Evolutionary conservation across 495 filamentous ascomycete species (phyloP).

Genomic region (Cenococcum geophilum): DNA sequence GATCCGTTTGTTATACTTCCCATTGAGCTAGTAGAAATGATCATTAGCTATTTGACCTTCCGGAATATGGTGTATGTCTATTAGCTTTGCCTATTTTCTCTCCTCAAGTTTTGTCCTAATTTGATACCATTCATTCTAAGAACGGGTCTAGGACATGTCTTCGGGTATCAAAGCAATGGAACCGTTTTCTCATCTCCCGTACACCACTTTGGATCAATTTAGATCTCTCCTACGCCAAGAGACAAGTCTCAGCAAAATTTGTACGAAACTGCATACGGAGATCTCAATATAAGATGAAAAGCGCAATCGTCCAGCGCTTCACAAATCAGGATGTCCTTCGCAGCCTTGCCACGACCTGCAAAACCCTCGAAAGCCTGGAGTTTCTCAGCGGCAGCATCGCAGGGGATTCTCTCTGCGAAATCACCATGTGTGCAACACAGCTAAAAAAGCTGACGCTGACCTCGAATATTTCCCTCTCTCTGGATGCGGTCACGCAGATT

Average conservation of each 20-base stretch:
- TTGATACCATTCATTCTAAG: background rate
- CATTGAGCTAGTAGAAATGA: constrained; percentile 33
- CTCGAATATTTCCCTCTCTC: constrained; percentile 34
- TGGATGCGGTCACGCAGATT: constrained; percentile 39
- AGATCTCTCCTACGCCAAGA: constrained; percentile 45
- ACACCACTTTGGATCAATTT: constrained; percentile 48
- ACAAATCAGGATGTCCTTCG: constrained; percentile 34
- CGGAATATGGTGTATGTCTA: constrained; percentile 20
- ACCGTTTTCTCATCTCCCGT: constrained; percentile 41
- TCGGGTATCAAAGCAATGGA: constrained; percentile 52
- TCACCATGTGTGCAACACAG: constrained; percentile 26
- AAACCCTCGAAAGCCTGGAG: constrained; percentile 21
- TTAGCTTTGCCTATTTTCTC: background rate
- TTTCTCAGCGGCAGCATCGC: constrained; percentile 18
- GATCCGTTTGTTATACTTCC: constrained; percentile 36
- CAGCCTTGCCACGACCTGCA: constrained; percentile 29
- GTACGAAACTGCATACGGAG: constrained; percentile 43
- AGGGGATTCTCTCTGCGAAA: constrained; percentile 25
- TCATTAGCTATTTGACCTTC: constrained; percentile 36
- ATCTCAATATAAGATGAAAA: constrained; percentile 37
- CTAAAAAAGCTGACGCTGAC: constrained; percentile 44
- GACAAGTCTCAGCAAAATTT: constrained; percentile 40
- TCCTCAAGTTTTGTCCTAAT: background rate
- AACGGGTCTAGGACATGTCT: constrained; percentile 40
- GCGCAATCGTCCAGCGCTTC: constrained; percentile 41